Evolutionary conservation across 257 asterid genomes (phyloP).

Genomic region (Nicotiana otophora): DNA sequence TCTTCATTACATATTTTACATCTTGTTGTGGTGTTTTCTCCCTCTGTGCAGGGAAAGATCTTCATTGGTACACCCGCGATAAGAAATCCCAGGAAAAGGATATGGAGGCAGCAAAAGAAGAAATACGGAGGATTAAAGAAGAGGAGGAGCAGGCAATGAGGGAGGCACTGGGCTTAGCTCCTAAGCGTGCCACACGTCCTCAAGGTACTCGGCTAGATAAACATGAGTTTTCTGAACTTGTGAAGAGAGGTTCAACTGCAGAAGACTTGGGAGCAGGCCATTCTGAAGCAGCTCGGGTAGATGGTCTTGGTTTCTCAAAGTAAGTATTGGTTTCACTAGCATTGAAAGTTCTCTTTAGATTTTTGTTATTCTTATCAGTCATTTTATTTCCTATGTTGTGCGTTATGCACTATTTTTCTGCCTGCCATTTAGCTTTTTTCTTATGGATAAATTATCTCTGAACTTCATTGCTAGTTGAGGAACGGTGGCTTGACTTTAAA

Average conservation of each 20-base stretch:
- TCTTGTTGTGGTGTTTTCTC: neutral
- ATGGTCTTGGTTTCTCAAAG: constrained; percentile 89
- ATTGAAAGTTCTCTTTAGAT: neutral
- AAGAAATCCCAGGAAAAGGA: constrained; percentile 43
- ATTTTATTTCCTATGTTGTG: neutral
- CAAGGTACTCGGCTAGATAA: constrained; percentile 81
- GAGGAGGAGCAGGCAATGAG: constrained; percentile 99
- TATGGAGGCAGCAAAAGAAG: constrained; percentile 68
- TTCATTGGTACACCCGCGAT: constrained; percentile 81
- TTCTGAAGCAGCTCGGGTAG: constrained; percentile 93
- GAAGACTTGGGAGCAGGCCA: constrained; percentile 99
- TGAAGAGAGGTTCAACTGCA: constrained; percentile 90
- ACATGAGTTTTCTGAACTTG: constrained; percentile 88
- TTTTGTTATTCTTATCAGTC: neutral
- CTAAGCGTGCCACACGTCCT: constrained; percentile 60
- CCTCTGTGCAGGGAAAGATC: constrained; percentile 71
- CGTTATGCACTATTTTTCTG: neutral
- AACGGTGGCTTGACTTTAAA: neutral
- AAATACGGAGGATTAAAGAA: constrained; percentile 84
- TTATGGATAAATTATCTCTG: neutral
- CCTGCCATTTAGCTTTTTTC: neutral
- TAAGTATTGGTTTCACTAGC: constrained; percentile 20
- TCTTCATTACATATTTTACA: neutral
- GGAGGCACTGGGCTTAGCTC: constrained; percentile 96
- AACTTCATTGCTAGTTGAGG: neutral